Conservation (phyloP, 257 asterid species). For the Euphrasia confusa region DNA sequence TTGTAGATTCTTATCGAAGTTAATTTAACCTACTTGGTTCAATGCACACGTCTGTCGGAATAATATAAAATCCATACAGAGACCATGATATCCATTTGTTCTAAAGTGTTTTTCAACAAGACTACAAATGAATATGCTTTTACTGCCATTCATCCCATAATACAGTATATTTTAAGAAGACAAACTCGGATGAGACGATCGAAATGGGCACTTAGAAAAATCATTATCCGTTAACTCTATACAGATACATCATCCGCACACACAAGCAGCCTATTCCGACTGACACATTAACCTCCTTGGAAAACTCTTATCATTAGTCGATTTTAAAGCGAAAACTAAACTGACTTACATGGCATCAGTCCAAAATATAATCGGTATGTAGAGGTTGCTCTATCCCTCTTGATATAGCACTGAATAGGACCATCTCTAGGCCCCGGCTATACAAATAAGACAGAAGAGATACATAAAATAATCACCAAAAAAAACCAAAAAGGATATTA, state of each 20-base stretch:
- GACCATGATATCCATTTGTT: background rate
- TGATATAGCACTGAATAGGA: slow-evolving; percentile 89
- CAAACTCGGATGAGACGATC: too few species aligned
- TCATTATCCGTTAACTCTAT: background rate
- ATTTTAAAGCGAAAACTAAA: background rate
- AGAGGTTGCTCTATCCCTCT: slow-evolving; percentile 74
- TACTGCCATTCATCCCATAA: background rate
- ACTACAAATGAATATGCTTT: slow-evolving; percentile 3
- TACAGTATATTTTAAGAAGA: background rate
- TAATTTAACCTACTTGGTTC: background rate
- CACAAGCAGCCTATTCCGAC: background rate
- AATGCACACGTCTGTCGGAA: background rate
- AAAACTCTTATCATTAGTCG: background rate
- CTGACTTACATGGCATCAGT: slow-evolving; percentile 71
- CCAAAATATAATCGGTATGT: slow-evolving; percentile 72
- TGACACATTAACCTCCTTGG: background rate
- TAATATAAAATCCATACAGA: background rate
- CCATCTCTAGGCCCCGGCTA: slow-evolving; percentile 90
- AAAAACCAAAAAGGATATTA: background rate
- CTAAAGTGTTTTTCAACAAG: background rate
- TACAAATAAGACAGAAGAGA: background rate
- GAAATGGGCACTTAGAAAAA: slow-evolving; percentile 3
- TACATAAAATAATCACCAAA: slow-evolving; percentile 11
- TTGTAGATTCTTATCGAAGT: background rate
- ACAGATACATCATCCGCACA: too few species aligned